These are phyloP conservation scores for Sphaerulina musiva DNA, from an alignment of 2,329 filamentous ascomycete genomes.

Conservation along the genomic window DNA sequence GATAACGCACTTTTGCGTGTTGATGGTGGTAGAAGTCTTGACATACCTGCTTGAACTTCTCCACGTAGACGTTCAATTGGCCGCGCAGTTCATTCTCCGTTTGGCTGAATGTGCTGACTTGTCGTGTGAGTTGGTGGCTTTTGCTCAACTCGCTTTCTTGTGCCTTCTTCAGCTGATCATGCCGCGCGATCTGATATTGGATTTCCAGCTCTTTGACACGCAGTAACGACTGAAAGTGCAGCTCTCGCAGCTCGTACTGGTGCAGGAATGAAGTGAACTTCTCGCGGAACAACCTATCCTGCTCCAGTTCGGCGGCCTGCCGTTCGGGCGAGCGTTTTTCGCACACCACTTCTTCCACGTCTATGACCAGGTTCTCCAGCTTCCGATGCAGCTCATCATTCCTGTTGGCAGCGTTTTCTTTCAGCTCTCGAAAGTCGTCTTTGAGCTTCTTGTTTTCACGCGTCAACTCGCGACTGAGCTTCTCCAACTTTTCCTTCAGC, in stretches of 20 bases:
- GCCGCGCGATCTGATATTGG: constrained; percentile 80
- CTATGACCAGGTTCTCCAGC: constrained; percentile 70
- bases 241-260: constrained; percentile 89
- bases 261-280: constrained; percentile 95
- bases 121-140: constrained; percentile 76
- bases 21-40: constrained; percentile 12
- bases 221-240: constrained; percentile 87
- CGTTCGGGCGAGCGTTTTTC: constrained; percentile 70
- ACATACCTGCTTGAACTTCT: constrained; percentile 97
- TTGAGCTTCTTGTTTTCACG: constrained; percentile 98
- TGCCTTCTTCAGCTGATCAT: constrained; percentile 81
- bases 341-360: constrained; percentile 82
- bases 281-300: constrained; percentile 74
- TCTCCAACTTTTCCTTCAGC: constrained; percentile 94
- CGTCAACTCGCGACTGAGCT: constrained; percentile 86
- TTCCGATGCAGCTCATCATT: constrained; percentile 79
- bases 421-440: constrained; percentile 80
- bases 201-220: constrained; percentile 94
- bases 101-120: constrained; percentile 92
- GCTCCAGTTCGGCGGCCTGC: constrained; percentile 76
- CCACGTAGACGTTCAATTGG: constrained; percentile 96
- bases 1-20: constrained; percentile 12
- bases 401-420: constrained; percentile 77
- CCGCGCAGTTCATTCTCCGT: constrained; percentile 89
- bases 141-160: constrained; percentile 75